Percentiles rank a stretch among this genome's conserved stretches.
These are phyloP conservation scores for Lepidium aucheri DNA, from an alignment of 345 rosid genomes.

Conservation along the genomic window DNA sequence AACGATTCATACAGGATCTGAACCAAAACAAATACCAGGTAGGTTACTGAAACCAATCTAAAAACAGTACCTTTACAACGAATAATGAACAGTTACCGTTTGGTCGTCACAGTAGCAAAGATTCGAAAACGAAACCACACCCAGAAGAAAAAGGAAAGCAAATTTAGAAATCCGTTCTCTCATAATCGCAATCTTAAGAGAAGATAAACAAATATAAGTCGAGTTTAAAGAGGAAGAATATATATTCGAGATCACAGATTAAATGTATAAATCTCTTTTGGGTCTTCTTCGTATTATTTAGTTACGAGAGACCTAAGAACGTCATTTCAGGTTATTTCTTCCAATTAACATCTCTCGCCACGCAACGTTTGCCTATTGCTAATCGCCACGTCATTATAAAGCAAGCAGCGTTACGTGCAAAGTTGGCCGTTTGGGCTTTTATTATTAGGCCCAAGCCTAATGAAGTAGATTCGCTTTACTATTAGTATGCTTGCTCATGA, in stretches of 20 bases:
- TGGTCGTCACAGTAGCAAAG: constrained; percentile 38
- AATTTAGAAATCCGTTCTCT: constrained; percentile 16
- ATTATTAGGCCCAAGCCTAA: neutral
- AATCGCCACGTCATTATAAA: neutral
- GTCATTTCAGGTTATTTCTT: neutral
- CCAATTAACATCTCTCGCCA: constrained; percentile 14
- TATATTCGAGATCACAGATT: too few species aligned
- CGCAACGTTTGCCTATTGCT: neutral
- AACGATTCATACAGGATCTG: constrained; percentile 61
- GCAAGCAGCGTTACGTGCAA: neutral
- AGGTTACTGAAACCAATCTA: neutral
- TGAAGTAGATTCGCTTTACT: neutral
- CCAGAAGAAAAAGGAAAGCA: constrained; percentile 32
- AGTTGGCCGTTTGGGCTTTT: neutral
- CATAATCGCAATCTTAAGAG: neutral
- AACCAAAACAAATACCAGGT: neutral
- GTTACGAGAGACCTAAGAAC: neutral
- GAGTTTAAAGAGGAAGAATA: neutral
- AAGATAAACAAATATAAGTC: neutral
- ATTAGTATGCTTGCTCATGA: neutral
- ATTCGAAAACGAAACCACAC: constrained; percentile 29
- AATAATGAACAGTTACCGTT: neutral
- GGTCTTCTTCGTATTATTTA: neutral
- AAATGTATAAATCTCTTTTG: neutral
- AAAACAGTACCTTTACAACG: constrained; percentile 15